These are phyloP conservation scores for Aspergillus transmontanensis DNA, from an alignment of 2,329 filamentous ascomycete genomes.

Conservation along the genomic window DNA sequence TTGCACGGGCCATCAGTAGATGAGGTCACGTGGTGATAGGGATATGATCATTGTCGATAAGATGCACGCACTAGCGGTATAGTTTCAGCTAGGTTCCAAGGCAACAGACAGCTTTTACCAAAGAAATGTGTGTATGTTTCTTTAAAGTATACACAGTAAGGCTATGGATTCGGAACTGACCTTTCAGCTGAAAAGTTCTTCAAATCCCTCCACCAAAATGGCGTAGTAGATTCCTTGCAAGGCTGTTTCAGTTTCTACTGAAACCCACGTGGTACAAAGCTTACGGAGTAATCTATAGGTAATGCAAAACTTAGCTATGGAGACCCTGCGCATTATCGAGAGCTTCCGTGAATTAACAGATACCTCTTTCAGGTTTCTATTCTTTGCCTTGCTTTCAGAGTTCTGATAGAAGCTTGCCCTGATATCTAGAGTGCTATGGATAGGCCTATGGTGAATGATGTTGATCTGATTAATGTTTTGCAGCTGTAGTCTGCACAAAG, in stretches of 20 bases:
- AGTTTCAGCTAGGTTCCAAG: background rate
- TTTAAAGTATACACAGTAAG: too few species aligned
- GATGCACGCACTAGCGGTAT: background rate
- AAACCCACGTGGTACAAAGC: background rate
- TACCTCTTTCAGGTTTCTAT: background rate
- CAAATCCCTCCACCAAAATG: too few species aligned
- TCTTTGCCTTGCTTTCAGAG: background rate
- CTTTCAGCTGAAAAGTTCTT: too few species aligned
- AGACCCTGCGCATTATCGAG: background rate
- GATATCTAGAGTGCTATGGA: background rate
- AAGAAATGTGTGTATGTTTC: too few species aligned
- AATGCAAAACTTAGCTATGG: too few species aligned
- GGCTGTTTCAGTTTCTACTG: background rate
- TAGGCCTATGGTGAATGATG: background rate
- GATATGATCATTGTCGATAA: background rate
- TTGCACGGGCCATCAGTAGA: conserved; percentile 7
- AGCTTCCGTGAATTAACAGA: background rate
- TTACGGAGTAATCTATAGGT: background rate
- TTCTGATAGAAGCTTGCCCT: background rate
- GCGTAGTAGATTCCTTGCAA: background rate
- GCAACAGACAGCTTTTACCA: too few species aligned
- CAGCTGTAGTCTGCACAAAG: background rate
- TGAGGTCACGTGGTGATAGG: conserved; percentile 8
- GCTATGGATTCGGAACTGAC: too few species aligned
- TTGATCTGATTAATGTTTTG: background rate